These are phyloP conservation scores for Phytopythium delawarense DNA, from an alignment of 352 stramenopile species.

Conservation along the genomic window DNA sequence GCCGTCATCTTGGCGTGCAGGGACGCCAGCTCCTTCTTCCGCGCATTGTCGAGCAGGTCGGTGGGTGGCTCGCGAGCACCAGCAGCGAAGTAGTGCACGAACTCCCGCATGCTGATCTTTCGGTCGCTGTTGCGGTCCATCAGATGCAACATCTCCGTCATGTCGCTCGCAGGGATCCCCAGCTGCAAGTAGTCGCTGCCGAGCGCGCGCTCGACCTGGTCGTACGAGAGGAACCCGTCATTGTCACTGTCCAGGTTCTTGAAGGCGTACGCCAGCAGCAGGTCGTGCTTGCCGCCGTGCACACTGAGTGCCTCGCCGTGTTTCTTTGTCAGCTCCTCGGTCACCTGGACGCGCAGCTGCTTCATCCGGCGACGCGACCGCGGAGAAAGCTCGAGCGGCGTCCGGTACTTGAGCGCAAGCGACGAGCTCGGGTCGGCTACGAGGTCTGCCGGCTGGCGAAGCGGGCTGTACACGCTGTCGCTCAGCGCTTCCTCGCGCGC, in stretches of 20 bases:
- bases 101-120: conserved; percentile 77
- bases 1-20: conserved; percentile 51
- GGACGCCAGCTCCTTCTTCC: conserved; percentile 51
- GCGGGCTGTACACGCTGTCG: conserved; percentile 32
- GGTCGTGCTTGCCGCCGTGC: conserved; percentile 58
- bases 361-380: conserved; percentile 58
- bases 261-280: conserved; percentile 70
- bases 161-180: conserved; percentile 39
- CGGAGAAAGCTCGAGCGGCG: conserved; percentile 56
- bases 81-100: conserved; percentile 77
- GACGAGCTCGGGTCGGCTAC: conserved; percentile 47
- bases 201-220: conserved; percentile 56
- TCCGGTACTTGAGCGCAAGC: conserved; percentile 61
- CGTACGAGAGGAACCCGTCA: conserved; percentile 69
- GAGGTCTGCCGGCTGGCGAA: conserved; percentile 13
- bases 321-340: conserved; percentile 46
- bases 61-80: conserved; percentile 54
- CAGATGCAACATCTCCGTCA: conserved; percentile 71
- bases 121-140: conserved; percentile 71
- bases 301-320: conserved; percentile 51
- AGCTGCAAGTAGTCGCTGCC: conserved; percentile 60
- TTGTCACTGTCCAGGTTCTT: conserved; percentile 76
- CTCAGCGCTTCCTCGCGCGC: conserved; percentile 15
- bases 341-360: conserved; percentile 58
- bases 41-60: conserved; percentile 56